Evolutionary conservation across 2,329 filamentous ascomycete genomes (phyloP), one percentile per base, ranked within the genome.

Genomic region (Chaetomiaceae sp.): DNA sequence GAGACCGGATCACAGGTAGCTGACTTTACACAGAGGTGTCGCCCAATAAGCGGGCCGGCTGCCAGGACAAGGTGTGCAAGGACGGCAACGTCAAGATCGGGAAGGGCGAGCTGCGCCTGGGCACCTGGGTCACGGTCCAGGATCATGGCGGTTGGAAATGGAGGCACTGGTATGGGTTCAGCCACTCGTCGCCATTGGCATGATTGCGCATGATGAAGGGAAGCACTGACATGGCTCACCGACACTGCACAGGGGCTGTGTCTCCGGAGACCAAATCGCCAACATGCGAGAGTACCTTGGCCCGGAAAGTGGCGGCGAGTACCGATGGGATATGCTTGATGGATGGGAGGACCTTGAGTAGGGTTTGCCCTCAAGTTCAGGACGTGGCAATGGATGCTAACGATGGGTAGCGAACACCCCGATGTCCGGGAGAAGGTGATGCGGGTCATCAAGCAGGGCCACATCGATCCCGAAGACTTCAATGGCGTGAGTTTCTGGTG

Each of bases 241-340:
- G n/a, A n/a, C n/a, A n/a, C n/a, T n/a, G n/a, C n/a, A n/a, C 41
- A 95, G 90, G 90, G 90, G 91, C 24, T 97, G 91, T 58, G 79
- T 90, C 29, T 95, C 88, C 14, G 89, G 89, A 18, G 73, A 75
- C 45, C 79, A 88, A 59, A 69, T 96, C 49, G 60, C 70, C 47
- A 83, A 86, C 53, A 66, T 89, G 38, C 76, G 82, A 49, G 73
- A 81, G 6, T 64, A 70, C 7, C 73, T 81, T 51, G 69, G 67
- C 17, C 55, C 68, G 29, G 66, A 64, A 10, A 66, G 68, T n/a
- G 71, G 67, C 24, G 57, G 50, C 35, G 65, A 66, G 1, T 75
- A 70, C 45, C 76, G 89, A 50, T 78, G 79, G 57, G 78, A 86
- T 36, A 67, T 77, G 49, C 72, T 96, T 46, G 88, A 95, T 61